These are phyloP conservation scores for Euptelea pleiosperma DNA, from an alignment of 164 flowering plant genomes.

Conservation along the genomic window DNA sequence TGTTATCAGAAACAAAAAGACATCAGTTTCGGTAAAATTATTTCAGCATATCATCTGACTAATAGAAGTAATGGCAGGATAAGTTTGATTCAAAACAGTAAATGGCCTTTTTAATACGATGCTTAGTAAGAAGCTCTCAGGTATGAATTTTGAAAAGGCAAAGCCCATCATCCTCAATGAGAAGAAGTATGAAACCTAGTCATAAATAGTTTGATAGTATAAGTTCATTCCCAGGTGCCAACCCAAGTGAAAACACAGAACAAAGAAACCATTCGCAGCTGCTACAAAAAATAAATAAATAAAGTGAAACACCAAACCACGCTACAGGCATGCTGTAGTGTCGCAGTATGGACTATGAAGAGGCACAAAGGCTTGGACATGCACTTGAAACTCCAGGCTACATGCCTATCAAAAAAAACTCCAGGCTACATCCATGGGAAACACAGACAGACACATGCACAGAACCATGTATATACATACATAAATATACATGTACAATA, in stretches of 20 bases:
- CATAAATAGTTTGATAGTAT: not conserved
- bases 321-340: not conserved
- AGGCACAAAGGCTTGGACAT: no score
- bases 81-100: not conserved
- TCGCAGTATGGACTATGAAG: not conserved
- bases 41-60: not conserved
- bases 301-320: not conserved
- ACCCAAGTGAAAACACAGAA: not conserved
- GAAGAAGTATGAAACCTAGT: not conserved
- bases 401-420: no score
- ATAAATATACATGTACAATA: no score
- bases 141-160: no score
- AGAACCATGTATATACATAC: no score
- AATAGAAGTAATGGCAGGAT: not conserved
- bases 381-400: no score
- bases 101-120: not conserved
- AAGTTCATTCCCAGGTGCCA: not conserved
- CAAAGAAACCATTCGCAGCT: not conserved
- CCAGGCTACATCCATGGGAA: no score
- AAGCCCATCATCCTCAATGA: not conserved
- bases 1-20: slow-evolving; percentile 26
- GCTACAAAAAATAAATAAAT: not conserved
- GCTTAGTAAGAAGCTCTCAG: no score
- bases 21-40: not conserved
- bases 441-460: no score